Percentiles rank a stretch among this genome's conserved stretches.
Conservation (phyloP, 352 stramenopile species). For the Phytopythium helicoides region DNA sequence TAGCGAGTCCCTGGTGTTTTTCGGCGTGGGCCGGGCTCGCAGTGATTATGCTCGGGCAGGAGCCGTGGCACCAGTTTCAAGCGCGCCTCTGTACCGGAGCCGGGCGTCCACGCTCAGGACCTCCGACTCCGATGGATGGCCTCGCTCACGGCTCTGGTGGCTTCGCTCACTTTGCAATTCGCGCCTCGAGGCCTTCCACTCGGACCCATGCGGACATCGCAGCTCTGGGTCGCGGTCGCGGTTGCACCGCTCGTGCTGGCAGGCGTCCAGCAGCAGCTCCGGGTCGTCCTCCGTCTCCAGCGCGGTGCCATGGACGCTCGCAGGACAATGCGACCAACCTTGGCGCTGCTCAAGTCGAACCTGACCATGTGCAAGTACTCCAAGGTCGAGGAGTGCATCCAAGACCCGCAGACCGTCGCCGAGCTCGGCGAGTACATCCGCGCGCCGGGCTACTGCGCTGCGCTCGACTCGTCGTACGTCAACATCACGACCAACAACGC, state of each 20-base stretch:
- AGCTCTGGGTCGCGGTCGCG: background rate
- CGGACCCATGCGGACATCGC: background rate
- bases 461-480: constrained; percentile 50
- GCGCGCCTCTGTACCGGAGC: no score
- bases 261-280: constrained; percentile 4
- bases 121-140: no score
- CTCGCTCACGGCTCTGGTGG: no score
- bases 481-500: constrained; percentile 24
- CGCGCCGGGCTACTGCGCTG: constrained; percentile 39
- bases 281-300: constrained; percentile 13
- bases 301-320: constrained; percentile 34
- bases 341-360: constrained; percentile 26
- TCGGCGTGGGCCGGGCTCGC: no score
- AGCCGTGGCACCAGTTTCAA: no score
- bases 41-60: no score
- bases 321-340: constrained; percentile 32
- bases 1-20: no score
- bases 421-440: constrained; percentile 41
- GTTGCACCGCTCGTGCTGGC: constrained; percentile 18
- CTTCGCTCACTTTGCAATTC: constrained; percentile 1
- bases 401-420: constrained; percentile 26
- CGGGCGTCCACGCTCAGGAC: no score
- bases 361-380: constrained; percentile 64
- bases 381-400: constrained; percentile 50
- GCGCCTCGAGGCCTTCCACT: background rate